Base-by-base conservation (phyloP, 768 basidiomycete species). In the Trichaptum fuscoviolaceum region DNA sequence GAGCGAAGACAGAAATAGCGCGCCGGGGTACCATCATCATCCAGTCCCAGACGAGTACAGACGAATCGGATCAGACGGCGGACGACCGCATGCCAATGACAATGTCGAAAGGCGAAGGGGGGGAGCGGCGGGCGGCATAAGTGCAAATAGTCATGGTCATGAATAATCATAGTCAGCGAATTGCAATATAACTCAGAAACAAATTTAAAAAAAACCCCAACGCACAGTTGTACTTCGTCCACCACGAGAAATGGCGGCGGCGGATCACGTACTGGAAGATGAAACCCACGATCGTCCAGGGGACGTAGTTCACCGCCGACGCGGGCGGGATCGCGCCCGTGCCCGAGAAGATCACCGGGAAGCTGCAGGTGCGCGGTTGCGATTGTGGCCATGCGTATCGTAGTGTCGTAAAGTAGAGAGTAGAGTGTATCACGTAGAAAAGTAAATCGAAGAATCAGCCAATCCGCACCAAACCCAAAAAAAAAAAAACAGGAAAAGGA, bases 261-360 rank as follows among this genome's bases (percentile, higher is more conserved):
- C 88, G 82, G 70, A 89, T 81, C 65, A 83, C 73, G 64, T 84
- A 87, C 67, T 89, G 84, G 82, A 89, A 89, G 65, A 87, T 77
- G 75, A 87, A 88, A 12, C 87, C 87, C 57, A 87, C 81, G 63
- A 88, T 82, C 1, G 81, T 81, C 87, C 87, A 89, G 7, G 87
- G 82, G 5, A 88, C 85, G 71, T 85, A 90, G 79, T 90, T 90
- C 76, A 85, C 79, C 2, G 87, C 86, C 24, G 77, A 83, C 42
- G 88, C 89, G 10, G 89, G 89, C 9, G 89, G 89, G 67, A 91
- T 89, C 66, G 72, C 67, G 20, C 82, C 83, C 35, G 84, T 82
- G 26, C 88, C 87, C 66, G 79, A 83, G 77, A 90, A 88, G 60
- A 93, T 83, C 63, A 92, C 76, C 0, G 81, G 81, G 71, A 78